Conservation (phyloP, 2,329 filamentous ascomycete species). For the Neoscytalidium dimidiatum region DNA sequence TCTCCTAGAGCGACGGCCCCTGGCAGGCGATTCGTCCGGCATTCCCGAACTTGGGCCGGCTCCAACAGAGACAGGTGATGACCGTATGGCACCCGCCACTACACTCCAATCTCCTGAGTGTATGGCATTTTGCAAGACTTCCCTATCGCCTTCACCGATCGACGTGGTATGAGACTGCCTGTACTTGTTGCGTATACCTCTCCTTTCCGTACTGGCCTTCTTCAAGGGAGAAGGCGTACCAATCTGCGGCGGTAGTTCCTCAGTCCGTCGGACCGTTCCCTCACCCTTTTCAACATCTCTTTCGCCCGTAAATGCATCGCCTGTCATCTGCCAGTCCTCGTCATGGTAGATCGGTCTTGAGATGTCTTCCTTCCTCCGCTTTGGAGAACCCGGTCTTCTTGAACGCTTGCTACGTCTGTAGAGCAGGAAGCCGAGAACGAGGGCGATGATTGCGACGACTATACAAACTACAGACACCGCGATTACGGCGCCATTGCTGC, state of each 20-base stretch:
- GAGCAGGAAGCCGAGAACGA: slow-evolving; percentile 21
- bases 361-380: slow-evolving; percentile 34
- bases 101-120: slow-evolving; percentile 29
- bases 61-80: slow-evolving; percentile 27
- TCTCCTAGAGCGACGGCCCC: slow-evolving; percentile 12
- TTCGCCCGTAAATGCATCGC: slow-evolving; percentile 23
- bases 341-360: slow-evolving; percentile 43
- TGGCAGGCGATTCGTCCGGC: slow-evolving; percentile 30
- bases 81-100: slow-evolving; percentile 29
- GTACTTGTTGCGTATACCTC: slow-evolving; percentile 21
- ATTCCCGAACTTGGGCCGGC: slow-evolving; percentile 37
- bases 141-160: slow-evolving; percentile 39
- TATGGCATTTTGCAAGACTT: slow-evolving; percentile 34
- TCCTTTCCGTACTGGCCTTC: neutral
- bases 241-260: slow-evolving; percentile 40
- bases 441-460: slow-evolving; percentile 29
- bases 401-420: slow-evolving; percentile 28
- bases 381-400: slow-evolving; percentile 16
- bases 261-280: slow-evolving; percentile 24
- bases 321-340: slow-evolving; percentile 29
- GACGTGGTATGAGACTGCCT: slow-evolving; percentile 41
- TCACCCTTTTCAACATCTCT: slow-evolving; percentile 43
- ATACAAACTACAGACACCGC: slow-evolving; percentile 30
- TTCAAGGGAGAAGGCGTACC: slow-evolving; percentile 11
- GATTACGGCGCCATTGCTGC: slow-evolving; percentile 7